phyloP scores from a whole-genome alignment of 164 flowering plant species.

The Macadamia tetraphylla region DNA sequence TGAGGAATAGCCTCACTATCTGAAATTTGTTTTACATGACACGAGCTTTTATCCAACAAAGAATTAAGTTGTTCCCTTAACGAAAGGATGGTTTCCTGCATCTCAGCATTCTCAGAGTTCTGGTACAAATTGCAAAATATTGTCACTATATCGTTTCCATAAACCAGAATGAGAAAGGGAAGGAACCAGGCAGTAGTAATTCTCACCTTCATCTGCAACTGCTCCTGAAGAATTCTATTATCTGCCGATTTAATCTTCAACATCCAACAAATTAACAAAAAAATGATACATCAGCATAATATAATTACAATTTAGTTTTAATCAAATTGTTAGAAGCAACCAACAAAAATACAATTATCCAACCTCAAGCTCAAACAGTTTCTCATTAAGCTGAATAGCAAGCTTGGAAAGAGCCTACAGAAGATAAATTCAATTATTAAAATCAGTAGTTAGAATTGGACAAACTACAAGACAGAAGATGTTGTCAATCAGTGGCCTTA shows the following conservation, averaged over 20 bases:
- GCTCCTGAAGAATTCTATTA: slow-evolving; percentile 80
- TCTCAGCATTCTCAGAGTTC: slow-evolving; percentile 64
- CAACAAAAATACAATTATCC: slow-evolving; percentile 18
- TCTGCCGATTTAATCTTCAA: slow-evolving; percentile 78
- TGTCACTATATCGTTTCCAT: not conserved
- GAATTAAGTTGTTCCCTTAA: slow-evolving; percentile 56
- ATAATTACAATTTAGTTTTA: not conserved
- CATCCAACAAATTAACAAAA: slow-evolving; percentile 13
- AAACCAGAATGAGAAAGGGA: not conserved
- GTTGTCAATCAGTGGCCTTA: too few species aligned
- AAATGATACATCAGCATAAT: slow-evolving; percentile 14
- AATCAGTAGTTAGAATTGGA: slow-evolving; percentile 1
- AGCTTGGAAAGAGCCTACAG: slow-evolving; percentile 64
- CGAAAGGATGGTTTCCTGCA: slow-evolving; percentile 71
- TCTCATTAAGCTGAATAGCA: slow-evolving; percentile 66
- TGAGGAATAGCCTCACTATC: slow-evolving; percentile 13
- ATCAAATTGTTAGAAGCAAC: not conserved
- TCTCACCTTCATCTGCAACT: slow-evolving; percentile 63
- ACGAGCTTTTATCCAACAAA: slow-evolving; percentile 26
- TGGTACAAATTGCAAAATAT: slow-evolving; percentile 15
- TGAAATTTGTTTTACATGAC: slow-evolving; percentile 15
- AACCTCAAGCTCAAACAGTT: slow-evolving; percentile 84
- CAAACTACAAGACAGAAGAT: not conserved
- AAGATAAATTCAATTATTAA: slow-evolving; percentile 1
- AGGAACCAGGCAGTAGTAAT: not conserved